Conservation (phyloP, 2,329 filamentous ascomycete species). For the Orbilia ellipsospora region DNA sequence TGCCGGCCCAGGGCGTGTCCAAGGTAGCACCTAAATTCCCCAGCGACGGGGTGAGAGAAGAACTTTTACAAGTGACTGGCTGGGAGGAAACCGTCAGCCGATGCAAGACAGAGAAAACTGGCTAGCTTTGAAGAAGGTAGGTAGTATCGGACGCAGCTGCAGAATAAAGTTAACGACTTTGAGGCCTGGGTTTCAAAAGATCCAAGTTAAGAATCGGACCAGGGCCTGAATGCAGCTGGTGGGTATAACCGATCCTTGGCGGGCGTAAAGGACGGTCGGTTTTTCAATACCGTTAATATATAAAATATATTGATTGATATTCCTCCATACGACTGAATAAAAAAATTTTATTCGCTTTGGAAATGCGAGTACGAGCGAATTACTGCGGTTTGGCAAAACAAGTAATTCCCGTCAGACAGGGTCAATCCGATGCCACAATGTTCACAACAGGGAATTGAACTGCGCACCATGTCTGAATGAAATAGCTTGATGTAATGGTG, state of each 20-base stretch:
- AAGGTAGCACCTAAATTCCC: constrained; percentile 9
- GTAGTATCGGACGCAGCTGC: constrained; percentile 5
- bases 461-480: too few relatives aligned
- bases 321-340: too few relatives aligned
- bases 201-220: constrained; percentile 1
- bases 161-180: constrained; percentile 12
- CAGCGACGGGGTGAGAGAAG: background rate
- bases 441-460: too few relatives aligned
- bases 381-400: too few relatives aligned
- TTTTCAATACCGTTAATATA: too few relatives aligned
- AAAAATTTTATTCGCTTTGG: too few relatives aligned
- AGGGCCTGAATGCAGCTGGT: background rate
- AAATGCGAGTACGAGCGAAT: too few relatives aligned
- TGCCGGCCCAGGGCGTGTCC: constrained; percentile 9
- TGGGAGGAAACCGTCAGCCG: constrained; percentile 6
- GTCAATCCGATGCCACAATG: too few relatives aligned
- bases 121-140: constrained; percentile 11
- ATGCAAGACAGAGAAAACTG: background rate
- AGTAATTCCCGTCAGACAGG: too few relatives aligned
- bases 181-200: constrained; percentile 9
- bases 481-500: too few relatives aligned
- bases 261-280: too few relatives aligned
- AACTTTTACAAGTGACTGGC: constrained; percentile 6
- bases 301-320: too few relatives aligned
- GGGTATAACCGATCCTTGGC: constrained; percentile 4